Evolutionary conservation across 2,329 filamentous ascomycete species (phyloP).

Genomic region (Onygena corvina): DNA sequence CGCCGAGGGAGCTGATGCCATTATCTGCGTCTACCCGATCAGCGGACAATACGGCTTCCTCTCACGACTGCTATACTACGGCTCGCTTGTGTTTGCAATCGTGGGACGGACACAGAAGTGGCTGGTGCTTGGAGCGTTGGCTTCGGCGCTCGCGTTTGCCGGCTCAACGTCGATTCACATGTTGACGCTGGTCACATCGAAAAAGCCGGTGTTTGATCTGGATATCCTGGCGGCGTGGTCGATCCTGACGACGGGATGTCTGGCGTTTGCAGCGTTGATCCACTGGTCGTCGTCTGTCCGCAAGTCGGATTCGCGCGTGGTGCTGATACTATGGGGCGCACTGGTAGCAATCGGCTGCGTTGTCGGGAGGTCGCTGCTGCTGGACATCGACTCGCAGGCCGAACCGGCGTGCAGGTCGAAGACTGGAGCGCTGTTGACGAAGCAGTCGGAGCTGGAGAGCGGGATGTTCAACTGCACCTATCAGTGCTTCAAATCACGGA

Average conservation of each 20-base stretch:
- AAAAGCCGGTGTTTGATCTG: constrained; percentile 17
- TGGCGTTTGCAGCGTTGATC: constrained; percentile 20
- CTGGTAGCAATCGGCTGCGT: constrained; percentile 18
- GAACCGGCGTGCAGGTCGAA: constrained; percentile 19
- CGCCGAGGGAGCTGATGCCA: constrained; percentile 8
- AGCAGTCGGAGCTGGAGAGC: constrained; percentile 14
- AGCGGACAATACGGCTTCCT: constrained; percentile 22
- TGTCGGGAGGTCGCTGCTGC: constrained; percentile 16
- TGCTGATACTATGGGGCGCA: constrained; percentile 19
- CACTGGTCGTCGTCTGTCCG: constrained; percentile 20
- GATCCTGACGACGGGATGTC: constrained; percentile 18
- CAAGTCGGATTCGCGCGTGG: constrained; percentile 16
- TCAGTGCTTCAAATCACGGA: constrained; percentile 18
- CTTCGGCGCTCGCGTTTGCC: constrained; percentile 21
- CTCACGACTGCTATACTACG: constrained; percentile 21
- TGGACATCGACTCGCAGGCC: constrained; percentile 14
- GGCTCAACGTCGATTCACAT: constrained; percentile 21
- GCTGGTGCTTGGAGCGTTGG: constrained; percentile 22
- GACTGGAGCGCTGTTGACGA: constrained; percentile 16
- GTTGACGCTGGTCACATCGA: constrained; percentile 18
- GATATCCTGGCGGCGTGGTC: constrained; percentile 21
- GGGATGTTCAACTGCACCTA: constrained; percentile 22
- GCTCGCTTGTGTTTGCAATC: constrained; percentile 21
- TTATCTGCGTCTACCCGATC: constrained; percentile 18
- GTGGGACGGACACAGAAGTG: constrained; percentile 21